Conservation (phyloP, 805 yeast species). For the Saccharomycopsis vini region DNA sequence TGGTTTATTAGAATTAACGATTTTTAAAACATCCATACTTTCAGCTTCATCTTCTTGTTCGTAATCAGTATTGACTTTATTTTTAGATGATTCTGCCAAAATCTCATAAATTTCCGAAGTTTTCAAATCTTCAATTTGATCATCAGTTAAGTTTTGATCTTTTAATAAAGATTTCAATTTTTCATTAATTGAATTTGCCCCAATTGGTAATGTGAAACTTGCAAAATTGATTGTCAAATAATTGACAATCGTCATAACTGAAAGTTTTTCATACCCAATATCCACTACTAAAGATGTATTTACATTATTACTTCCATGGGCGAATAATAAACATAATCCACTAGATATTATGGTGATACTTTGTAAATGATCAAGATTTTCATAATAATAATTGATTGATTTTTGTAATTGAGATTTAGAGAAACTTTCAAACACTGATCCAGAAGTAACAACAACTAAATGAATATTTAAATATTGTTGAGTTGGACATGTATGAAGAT, state of each 20-base stretch:
- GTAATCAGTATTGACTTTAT: slow-evolving; percentile 21
- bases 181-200: slow-evolving; percentile 58
- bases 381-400: slow-evolving; percentile 69
- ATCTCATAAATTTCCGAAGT: slow-evolving; percentile 71
- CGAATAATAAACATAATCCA: slow-evolving; percentile 62
- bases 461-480: slow-evolving; percentile 41
- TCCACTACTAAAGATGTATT: slow-evolving; percentile 70
- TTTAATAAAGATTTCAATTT: slow-evolving; percentile 49
- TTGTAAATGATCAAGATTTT: slow-evolving; percentile 51
- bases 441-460: slow-evolving; percentile 54
- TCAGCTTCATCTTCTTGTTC: slow-evolving; percentile 42
- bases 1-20: slow-evolving; percentile 71
- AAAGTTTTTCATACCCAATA: slow-evolving; percentile 68
- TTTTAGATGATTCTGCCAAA: slow-evolving; percentile 54
- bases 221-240: slow-evolving; percentile 55
- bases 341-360: slow-evolving; percentile 65
- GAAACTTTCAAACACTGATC: slow-evolving; percentile 40
- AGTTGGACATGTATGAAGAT: too few species aligned
- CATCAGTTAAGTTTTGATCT: slow-evolving; percentile 35
- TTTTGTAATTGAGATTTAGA: slow-evolving; percentile 56
- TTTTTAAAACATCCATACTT: slow-evolving; percentile 78
- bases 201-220: slow-evolving; percentile 38
- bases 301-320: slow-evolving; percentile 48
- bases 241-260: slow-evolving; percentile 72
- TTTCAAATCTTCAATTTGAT: slow-evolving; percentile 70